These are phyloP conservation scores for Septoria linicola DNA, from an alignment of 2,329 filamentous ascomycete genomes.

Conservation along the genomic window DNA sequence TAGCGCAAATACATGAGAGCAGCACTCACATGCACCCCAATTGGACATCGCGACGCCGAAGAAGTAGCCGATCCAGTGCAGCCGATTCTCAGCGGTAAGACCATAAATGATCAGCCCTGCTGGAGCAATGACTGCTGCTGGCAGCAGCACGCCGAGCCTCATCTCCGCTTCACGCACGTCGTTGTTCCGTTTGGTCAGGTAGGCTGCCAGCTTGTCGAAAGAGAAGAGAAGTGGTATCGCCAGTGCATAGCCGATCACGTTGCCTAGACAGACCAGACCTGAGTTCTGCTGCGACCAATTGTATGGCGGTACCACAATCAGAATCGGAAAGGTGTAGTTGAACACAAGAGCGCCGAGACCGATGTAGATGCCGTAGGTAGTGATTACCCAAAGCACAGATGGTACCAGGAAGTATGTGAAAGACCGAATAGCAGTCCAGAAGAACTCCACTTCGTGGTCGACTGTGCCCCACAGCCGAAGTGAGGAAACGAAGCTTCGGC, in stretches of 20 bases:
- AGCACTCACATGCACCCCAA: slow-evolving; percentile 37
- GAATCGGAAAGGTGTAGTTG: slow-evolving; percentile 33
- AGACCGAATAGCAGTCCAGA: slow-evolving; percentile 38
- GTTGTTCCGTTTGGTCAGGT: slow-evolving; percentile 33
- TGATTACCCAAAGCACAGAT: slow-evolving; percentile 41
- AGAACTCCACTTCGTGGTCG: slow-evolving; percentile 38
- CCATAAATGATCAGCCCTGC: slow-evolving; percentile 40
- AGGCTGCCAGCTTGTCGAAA: slow-evolving; percentile 35
- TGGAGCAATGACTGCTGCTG: slow-evolving; percentile 39
- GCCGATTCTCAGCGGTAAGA: slow-evolving; percentile 35
- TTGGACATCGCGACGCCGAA: slow-evolving; percentile 40
- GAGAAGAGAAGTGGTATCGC: slow-evolving; percentile 37
- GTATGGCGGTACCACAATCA: slow-evolving; percentile 35
- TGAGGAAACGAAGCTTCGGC: slow-evolving; percentile 34
- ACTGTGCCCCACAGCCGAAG: slow-evolving; percentile 39
- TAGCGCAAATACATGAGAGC: neutral
- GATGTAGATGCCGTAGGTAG: slow-evolving; percentile 42
- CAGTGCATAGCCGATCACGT: slow-evolving; percentile 39
- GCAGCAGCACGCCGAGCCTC: slow-evolving; percentile 38
- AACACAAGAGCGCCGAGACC: slow-evolving; percentile 41
- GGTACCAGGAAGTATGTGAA: slow-evolving; percentile 42
- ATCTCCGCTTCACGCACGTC: slow-evolving; percentile 37
- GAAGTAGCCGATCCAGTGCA: slow-evolving; percentile 43
- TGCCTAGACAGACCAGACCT: slow-evolving; percentile 37
- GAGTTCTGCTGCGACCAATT: slow-evolving; percentile 35